Conservation (phyloP, 441 rosid species). For the Francoa sonchifolia region DNA sequence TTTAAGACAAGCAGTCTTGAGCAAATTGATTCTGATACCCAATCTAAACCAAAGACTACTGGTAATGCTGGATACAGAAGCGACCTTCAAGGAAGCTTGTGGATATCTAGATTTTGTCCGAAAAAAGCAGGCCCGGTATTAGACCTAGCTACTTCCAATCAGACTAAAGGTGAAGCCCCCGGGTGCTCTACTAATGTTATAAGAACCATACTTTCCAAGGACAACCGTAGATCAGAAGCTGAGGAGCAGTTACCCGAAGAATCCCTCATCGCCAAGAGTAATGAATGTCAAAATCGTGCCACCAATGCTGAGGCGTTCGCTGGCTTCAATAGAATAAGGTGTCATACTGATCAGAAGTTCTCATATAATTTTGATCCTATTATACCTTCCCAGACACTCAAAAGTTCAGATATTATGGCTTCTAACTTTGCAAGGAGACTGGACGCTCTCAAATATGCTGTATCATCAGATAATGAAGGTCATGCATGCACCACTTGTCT, state of each 20-base stretch:
- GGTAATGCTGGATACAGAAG: slow-evolving; percentile 22
- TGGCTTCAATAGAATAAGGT: slow-evolving; percentile 18
- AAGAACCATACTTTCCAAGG: slow-evolving; percentile 13
- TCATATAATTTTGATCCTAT: slow-evolving; percentile 15
- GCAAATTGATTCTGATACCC: slow-evolving; percentile 21
- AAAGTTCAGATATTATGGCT: slow-evolving; percentile 50
- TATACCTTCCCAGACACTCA: slow-evolving; percentile 24
- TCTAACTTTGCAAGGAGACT: slow-evolving; percentile 58
- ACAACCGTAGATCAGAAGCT: slow-evolving; percentile 8
- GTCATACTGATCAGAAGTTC: slow-evolving; percentile 21
- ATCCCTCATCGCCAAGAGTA: slow-evolving; percentile 1
- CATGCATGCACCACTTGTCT: slow-evolving; percentile 28
- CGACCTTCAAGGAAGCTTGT: slow-evolving; percentile 41
- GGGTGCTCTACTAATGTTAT: slow-evolving; percentile 14
- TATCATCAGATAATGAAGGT: slow-evolving; percentile 26
- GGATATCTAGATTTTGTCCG: slow-evolving; percentile 67
- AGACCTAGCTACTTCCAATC: slow-evolving; percentile 13
- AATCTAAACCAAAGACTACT: slow-evolving; percentile 24
- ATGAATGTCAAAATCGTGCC: slow-evolving; percentile 15
- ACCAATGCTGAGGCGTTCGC: slow-evolving; percentile 19
- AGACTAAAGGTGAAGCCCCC: slow-evolving; percentile 9
- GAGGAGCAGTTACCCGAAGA: slow-evolving; percentile 16
- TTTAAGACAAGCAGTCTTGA: slow-evolving; percentile 15
- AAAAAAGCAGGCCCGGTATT: slow-evolving; percentile 19
- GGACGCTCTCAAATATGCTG: slow-evolving; percentile 52